Percentiles rank a stretch among this genome's conserved stretches.
These are phyloP conservation scores for Datisca glomerata DNA, from an alignment of 306 rosid species.

Conservation along the genomic window DNA sequence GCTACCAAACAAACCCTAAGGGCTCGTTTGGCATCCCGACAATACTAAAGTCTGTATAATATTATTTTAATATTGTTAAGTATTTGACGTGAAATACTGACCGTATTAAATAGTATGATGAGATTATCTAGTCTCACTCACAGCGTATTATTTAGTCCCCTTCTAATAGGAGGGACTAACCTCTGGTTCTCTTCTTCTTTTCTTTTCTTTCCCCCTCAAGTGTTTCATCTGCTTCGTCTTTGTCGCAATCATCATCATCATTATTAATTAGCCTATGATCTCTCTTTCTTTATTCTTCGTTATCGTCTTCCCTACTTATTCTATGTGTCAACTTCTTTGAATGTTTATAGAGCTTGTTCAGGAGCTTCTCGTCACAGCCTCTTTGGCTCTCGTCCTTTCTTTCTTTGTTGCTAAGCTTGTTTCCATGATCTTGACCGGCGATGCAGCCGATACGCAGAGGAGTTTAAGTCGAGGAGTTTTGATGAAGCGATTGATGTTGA, in stretches of 20 bases:
- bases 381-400: slow-evolving; percentile 41
- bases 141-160: too few species aligned
- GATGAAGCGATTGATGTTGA: too few species aligned
- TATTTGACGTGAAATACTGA: too few species aligned
- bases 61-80: too few species aligned
- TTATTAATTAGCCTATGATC: too few species aligned
- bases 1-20: too few species aligned
- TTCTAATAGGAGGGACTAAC: too few species aligned
- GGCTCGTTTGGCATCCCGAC: too few species aligned
- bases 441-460: slow-evolving; percentile 3
- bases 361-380: slow-evolving; percentile 49
- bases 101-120: too few species aligned
- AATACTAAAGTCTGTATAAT: too few species aligned
- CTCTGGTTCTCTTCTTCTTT: slow-evolving; percentile 29
- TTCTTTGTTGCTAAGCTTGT: slow-evolving; percentile 46
- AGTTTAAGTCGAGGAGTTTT: not conserved
- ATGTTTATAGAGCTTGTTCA: not conserved
- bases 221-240: not conserved
- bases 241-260: too few species aligned
- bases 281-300: not conserved
- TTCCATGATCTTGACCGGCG: slow-evolving; percentile 26
- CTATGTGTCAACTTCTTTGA: not conserved
- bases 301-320: not conserved
- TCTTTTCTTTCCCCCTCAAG: not conserved
- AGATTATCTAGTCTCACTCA: too few species aligned